Conservation (phyloP, 495 filamentous ascomycete species). For the Rostrohypoxylon terebratum region DNA sequence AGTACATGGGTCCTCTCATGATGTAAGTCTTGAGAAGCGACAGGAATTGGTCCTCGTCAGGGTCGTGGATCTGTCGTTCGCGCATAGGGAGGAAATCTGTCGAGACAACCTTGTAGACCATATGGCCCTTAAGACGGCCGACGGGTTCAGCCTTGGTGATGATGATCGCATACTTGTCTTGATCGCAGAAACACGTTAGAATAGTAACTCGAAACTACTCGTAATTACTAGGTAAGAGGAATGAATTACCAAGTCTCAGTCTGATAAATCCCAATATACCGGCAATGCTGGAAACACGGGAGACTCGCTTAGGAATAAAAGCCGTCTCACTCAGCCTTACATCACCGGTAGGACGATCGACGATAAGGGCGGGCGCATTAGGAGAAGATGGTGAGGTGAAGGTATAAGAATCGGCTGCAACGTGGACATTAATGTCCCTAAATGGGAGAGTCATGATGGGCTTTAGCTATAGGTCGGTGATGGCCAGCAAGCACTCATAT, state of each 20-base stretch:
- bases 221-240: background rate
- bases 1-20: slow-evolving; percentile 91
- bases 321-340: slow-evolving; percentile 83
- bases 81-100: slow-evolving; percentile 95
- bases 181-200: slow-evolving; percentile 18
- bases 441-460: slow-evolving; percentile 76
- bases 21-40: slow-evolving; percentile 80
- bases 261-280: slow-evolving; percentile 94
- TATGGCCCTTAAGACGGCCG: slow-evolving; percentile 89
- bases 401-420: slow-evolving; percentile 90
- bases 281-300: slow-evolving; percentile 79
- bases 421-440: slow-evolving; percentile 95
- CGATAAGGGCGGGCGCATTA: slow-evolving; percentile 83
- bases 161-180: slow-evolving; percentile 96
- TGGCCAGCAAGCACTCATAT: slow-evolving; percentile 45
- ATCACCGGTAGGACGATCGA: slow-evolving; percentile 94
- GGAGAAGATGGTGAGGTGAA: slow-evolving; percentile 96
- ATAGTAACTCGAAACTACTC: background rate
- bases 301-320: slow-evolving; percentile 81
- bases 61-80: slow-evolving; percentile 89
- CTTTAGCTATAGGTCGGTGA: slow-evolving; percentile 24
- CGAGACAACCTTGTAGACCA: slow-evolving; percentile 88
- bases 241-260: slow-evolving; percentile 80
- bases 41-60: slow-evolving; percentile 92
- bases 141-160: slow-evolving; percentile 95